Conservation (phyloP, 1,284 basidiomycete species). For the Ustilago cynodontis region DNA sequence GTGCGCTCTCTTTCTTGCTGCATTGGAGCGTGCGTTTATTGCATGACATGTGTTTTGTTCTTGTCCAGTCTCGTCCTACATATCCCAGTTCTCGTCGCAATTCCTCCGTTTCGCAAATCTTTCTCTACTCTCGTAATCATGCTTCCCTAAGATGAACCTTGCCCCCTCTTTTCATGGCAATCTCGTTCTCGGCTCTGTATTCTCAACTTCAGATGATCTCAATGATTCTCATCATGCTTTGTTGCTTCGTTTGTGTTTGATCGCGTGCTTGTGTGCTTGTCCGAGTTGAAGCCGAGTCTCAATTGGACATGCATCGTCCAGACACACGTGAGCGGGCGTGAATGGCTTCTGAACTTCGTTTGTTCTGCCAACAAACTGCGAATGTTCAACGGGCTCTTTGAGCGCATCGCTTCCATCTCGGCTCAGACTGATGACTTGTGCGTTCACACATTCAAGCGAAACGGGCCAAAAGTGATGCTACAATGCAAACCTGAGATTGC, state of each 20-base stretch:
- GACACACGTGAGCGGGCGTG: too few species aligned
- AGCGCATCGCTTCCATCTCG: too few species aligned
- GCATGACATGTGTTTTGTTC: constrained; percentile 43
- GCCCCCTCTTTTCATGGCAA: not conserved
- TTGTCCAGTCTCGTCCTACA: constrained; percentile 1
- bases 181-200: constrained; percentile 4
- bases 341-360: too few species aligned
- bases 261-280: not conserved
- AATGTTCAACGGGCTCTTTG: too few species aligned
- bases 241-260: not conserved
- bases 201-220: constrained; percentile 1
- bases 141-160: not conserved
- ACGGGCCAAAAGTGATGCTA: too few species aligned
- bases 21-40: constrained; percentile 7
- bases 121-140: not conserved
- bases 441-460: too few species aligned
- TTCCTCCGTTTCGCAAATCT: constrained; percentile 7
- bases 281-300: too few species aligned
- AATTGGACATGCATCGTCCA: too few species aligned
- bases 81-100: constrained; percentile 2
- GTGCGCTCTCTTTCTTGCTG: constrained; percentile 18
- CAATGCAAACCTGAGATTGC: not conserved
- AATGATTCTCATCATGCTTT: not conserved
- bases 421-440: too few species aligned
- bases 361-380: too few species aligned